A percentile compares a stretch with the other conserved stretches of the same genome.
These are phyloP conservation scores for Leccinum ochraceum DNA, from an alignment of 768 basidiomycete species.

Conservation along the genomic window DNA sequence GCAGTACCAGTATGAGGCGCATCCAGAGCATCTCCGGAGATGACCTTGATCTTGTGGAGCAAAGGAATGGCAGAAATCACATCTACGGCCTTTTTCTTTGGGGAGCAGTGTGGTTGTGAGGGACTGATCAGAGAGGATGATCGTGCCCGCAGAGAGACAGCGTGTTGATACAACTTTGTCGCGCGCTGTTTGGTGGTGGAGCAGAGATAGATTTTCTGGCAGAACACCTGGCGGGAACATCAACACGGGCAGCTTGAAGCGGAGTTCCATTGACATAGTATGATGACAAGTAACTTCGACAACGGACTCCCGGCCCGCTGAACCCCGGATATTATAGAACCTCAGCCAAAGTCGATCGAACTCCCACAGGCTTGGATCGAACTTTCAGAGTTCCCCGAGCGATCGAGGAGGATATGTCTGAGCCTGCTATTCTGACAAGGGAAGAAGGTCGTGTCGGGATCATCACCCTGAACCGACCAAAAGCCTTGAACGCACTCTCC, in stretches of 20 bases:
- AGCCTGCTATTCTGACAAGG: conserved; percentile 22
- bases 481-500: conserved; percentile 83
- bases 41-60: conserved; percentile 26
- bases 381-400: neutral
- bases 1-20: conserved; percentile 76
- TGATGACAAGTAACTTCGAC: conserved; percentile 1
- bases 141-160: conserved; percentile 45
- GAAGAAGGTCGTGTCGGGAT: conserved; percentile 38
- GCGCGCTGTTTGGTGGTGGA: conserved; percentile 49
- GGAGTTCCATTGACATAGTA: neutral
- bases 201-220: conserved; percentile 32
- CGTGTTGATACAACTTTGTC: conserved; percentile 48
- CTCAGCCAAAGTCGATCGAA: conserved; percentile 2
- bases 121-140: conserved; percentile 46
- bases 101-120: conserved; percentile 52
- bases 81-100: conserved; percentile 61
- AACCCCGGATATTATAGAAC: neutral
- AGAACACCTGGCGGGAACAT: conserved; percentile 14
- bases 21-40: conserved; percentile 63
- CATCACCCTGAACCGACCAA: conserved; percentile 85
- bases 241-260: neutral
- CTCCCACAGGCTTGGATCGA: neutral
- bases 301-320: neutral
- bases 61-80: conserved; percentile 60
- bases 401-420: conserved; percentile 20